Conservation (phyloP, 2,329 filamentous ascomycete species). For the Ceratocystis eucalypticola region DNA sequence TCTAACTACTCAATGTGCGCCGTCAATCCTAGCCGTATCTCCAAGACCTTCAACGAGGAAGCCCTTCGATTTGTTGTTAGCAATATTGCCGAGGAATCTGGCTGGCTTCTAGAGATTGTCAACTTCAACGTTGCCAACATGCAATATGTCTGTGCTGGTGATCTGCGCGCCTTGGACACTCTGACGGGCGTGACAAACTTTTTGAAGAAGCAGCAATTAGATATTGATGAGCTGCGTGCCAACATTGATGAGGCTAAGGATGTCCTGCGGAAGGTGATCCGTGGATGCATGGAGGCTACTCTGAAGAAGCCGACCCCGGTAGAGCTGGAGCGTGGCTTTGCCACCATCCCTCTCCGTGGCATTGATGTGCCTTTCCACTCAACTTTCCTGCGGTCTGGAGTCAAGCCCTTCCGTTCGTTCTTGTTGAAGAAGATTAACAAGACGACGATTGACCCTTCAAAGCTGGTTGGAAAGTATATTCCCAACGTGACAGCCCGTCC, state of each 20-base stretch:
- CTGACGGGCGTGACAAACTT: conserved; percentile 79
- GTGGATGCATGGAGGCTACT: conserved; percentile 73
- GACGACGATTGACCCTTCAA: conserved; percentile 93
- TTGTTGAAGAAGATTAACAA: conserved; percentile 99
- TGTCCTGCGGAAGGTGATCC: conserved; percentile 82
- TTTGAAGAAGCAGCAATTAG: conserved; percentile 91
- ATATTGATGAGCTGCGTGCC: conserved; percentile 85
- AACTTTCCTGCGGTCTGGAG: conserved; percentile 91
- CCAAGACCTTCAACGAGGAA: conserved; percentile 96
- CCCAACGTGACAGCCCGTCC: conserved; percentile 95
- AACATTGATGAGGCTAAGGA: conserved; percentile 84
- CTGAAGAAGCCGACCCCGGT: conserved; percentile 77
- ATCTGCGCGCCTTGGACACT: conserved; percentile 57
- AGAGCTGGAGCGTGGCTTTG: conserved; percentile 85
- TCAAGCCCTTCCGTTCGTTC: conserved; percentile 98
- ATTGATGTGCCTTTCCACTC: conserved; percentile 99
- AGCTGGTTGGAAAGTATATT: conserved; percentile 96
- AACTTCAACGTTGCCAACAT: conserved; percentile 78
- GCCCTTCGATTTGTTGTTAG: conserved; percentile 93
- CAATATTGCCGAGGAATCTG: conserved; percentile 85
- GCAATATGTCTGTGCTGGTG: conserved; percentile 61
- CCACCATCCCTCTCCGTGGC: conserved; percentile 89
- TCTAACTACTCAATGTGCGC: conserved; percentile 99
- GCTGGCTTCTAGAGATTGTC: conserved; percentile 96
- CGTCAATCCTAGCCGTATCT: conserved; percentile 95